A percentile compares a stretch with the other conserved stretches of the same genome.
Conservation (phyloP, 2,329 filamentous ascomycete genomes). For the Ascocoryne sarcoides region DNA sequence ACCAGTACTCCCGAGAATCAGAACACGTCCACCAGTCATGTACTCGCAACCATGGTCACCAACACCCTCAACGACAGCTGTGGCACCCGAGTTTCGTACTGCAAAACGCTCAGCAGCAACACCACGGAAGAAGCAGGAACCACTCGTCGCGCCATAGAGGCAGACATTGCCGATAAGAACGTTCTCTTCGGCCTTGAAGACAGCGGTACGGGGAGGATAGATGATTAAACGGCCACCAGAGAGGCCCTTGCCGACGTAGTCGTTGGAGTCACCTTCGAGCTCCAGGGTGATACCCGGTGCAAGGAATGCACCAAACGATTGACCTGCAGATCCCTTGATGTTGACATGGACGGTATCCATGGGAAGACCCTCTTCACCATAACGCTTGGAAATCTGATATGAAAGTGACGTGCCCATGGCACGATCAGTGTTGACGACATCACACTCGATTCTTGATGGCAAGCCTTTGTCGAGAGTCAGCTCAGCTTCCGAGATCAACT, state of each 20-base stretch:
- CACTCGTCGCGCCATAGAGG: conserved; percentile 85
- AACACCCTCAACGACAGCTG: conserved; percentile 90
- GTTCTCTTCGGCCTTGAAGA: conserved; percentile 96
- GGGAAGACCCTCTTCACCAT: conserved; percentile 80
- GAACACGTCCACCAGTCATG: conserved; percentile 91
- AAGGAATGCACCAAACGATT: conserved; percentile 92
- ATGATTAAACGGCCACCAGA: conserved; percentile 89
- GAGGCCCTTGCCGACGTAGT: conserved; percentile 93
- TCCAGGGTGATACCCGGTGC: conserved; percentile 90
- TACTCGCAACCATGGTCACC: conserved; percentile 98
- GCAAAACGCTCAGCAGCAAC: conserved; percentile 94
- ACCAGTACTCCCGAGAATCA: conserved; percentile 80
- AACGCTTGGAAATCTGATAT: conserved; percentile 90
- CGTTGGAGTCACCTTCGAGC: conserved; percentile 90
- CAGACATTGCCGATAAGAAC: conserved; percentile 90
- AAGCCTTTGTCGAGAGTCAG: conserved; percentile 89
- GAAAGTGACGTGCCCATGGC: conserved; percentile 88
- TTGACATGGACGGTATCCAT: conserved; percentile 93
- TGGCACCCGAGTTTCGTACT: conserved; percentile 92
- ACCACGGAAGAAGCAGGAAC: conserved; percentile 94
- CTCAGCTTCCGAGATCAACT: conserved; percentile 92
- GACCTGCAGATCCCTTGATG: conserved; percentile 90
- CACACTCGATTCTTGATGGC: conserved; percentile 87
- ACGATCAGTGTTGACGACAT: conserved; percentile 94
- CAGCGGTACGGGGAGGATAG: conserved; percentile 81